Evolutionary conservation across 192 early-diverging fungal species (phyloP).

Genomic region (Backusella luteola): DNA sequence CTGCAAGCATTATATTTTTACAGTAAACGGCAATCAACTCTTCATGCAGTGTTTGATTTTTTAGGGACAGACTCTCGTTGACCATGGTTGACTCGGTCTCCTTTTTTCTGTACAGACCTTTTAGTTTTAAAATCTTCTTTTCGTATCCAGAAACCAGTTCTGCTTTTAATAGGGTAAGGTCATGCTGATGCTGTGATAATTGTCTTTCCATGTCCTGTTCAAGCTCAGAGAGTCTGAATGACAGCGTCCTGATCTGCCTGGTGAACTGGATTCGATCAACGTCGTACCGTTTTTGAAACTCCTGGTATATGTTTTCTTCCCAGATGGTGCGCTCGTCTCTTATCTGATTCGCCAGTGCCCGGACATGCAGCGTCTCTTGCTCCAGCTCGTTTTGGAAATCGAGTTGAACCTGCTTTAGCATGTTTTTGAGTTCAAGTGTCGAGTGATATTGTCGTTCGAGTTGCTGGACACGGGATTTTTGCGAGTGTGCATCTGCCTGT

Average conservation of each 20-base stretch:
- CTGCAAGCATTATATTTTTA: background rate
- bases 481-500: background rate
- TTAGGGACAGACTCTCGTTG: background rate
- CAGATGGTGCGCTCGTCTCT: background rate
- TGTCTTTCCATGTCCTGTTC: constrained; percentile 2
- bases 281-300: constrained; percentile 1
- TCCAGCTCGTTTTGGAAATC: background rate
- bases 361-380: background rate
- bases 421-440: background rate
- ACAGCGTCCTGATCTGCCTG: background rate
- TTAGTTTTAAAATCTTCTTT: background rate
- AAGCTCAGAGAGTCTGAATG: background rate
- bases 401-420: background rate
- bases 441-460: background rate
- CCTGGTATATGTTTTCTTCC: background rate
- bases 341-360: background rate
- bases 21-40: background rate
- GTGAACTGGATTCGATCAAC: background rate
- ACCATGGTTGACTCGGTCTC: background rate
- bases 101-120: background rate
- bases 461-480: background rate
- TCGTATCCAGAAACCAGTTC: background rate
- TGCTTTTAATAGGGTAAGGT: background rate
- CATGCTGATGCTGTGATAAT: background rate
- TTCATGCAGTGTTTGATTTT: constrained; percentile 7